Evolutionary conservation across 441 rosid genomes (phyloP).

Genomic region (Gossypium armourianum): DNA sequence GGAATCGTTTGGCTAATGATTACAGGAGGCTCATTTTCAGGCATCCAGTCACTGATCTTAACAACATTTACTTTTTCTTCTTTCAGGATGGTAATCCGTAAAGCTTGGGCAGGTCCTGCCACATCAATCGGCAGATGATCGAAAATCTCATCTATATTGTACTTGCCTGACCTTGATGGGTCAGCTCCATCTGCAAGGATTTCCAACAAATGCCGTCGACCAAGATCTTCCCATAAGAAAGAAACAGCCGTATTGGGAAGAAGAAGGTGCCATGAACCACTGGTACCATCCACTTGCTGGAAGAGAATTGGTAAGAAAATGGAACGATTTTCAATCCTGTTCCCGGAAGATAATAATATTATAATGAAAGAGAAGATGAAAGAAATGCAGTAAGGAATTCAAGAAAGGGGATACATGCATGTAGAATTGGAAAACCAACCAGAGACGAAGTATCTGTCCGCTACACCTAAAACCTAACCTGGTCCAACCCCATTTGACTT

Average conservation of each 20-base stretch:
- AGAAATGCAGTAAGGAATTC: constrained; percentile 10
- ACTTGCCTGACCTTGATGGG: constrained; percentile 46
- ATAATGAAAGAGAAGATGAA: constrained; percentile 5
- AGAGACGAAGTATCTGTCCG: background rate
- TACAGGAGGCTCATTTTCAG: constrained; percentile 58
- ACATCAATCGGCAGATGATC: constrained; percentile 61
- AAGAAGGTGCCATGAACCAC: constrained; percentile 81
- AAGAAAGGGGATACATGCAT: background rate
- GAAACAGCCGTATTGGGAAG: constrained; percentile 80
- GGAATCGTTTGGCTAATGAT: constrained; percentile 30
- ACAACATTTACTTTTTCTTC: constrained; percentile 73
- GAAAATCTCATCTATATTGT: constrained; percentile 67
- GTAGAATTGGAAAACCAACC: constrained; percentile 1
- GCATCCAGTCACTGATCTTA: constrained; percentile 88
- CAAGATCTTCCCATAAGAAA: constrained; percentile 93
- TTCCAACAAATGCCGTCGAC: constrained; percentile 60
- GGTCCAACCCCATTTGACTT: background rate
- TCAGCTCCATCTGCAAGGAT: constrained; percentile 70
- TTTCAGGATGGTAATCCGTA: constrained; percentile 70
- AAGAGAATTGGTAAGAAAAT: constrained; percentile 71
- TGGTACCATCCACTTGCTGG: constrained; percentile 67
- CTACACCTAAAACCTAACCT: background rate
- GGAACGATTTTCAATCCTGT: constrained; percentile 94
- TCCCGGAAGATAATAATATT: constrained; percentile 18
- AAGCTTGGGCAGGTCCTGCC: constrained; percentile 54